These are phyloP conservation scores for Cystoderma amianthinum DNA, from an alignment of 768 basidiomycete genomes.

Conservation along the genomic window DNA sequence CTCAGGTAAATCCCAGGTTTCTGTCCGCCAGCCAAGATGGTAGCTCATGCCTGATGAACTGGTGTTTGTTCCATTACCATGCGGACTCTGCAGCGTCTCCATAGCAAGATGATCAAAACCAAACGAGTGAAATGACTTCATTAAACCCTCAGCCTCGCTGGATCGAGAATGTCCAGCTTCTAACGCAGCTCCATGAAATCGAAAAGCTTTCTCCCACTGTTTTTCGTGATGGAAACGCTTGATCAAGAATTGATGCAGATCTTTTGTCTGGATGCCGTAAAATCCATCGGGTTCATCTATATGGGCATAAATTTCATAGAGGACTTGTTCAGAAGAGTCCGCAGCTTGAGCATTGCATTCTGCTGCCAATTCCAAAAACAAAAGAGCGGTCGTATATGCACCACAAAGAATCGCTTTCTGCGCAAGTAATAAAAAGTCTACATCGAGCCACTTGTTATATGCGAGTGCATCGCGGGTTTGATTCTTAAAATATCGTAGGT, in stretches of 20 bases:
- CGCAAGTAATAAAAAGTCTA: conserved; percentile 71
- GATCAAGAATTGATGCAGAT: conserved; percentile 76
- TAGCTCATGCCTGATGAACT: conserved; percentile 52
- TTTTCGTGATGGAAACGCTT: conserved; percentile 88
- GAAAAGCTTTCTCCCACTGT: conserved; percentile 89
- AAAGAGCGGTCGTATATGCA: conserved; percentile 82
- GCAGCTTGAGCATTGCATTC: conserved; percentile 33
- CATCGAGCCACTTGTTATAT: conserved; percentile 74
- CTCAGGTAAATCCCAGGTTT: conserved; percentile 91
- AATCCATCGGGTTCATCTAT: conserved; percentile 99
- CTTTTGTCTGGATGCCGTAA: conserved; percentile 80
- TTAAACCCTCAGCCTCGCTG: conserved; percentile 53
- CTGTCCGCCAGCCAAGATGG: conserved; percentile 89
- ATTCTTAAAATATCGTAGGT: conserved; percentile 70
- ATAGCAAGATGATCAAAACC: conserved; percentile 90
- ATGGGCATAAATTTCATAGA: conserved; percentile 90
- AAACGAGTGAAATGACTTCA: conserved; percentile 80
- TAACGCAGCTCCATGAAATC: conserved; percentile 79
- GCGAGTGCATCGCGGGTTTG: conserved; percentile 28
- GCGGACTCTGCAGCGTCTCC: conserved; percentile 43
- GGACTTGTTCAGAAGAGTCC: conserved; percentile 49
- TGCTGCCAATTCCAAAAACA: conserved; percentile 79
- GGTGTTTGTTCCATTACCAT: conserved; percentile 17
- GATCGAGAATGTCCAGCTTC: conserved; percentile 48
- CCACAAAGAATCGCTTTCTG: conserved; percentile 70